Conservation (phyloP, 306 rosid species). For the Comarum palustre region DNA sequence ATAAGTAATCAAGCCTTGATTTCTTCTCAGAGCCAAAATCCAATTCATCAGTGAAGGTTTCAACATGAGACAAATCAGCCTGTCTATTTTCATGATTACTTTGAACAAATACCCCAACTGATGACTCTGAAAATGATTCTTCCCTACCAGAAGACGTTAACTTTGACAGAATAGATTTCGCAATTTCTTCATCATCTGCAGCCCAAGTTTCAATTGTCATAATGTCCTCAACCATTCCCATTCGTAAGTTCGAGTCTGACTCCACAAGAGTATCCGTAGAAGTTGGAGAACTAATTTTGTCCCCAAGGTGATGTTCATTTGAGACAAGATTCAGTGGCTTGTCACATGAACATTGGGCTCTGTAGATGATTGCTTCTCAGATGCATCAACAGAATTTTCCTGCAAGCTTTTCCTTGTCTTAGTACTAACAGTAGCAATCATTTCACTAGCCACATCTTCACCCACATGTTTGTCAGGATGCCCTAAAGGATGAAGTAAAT, state of each 20-base stretch:
- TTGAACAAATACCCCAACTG: slow-evolving; percentile 18
- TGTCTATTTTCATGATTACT: slow-evolving; percentile 14
- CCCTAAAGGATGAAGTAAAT: slow-evolving; percentile 39
- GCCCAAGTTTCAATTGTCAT: slow-evolving; percentile 22
- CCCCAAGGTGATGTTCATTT: slow-evolving; percentile 14
- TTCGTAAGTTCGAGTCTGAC: slow-evolving; percentile 23
- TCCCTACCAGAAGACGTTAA: slow-evolving; percentile 23
- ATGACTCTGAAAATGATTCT: slow-evolving; percentile 31
- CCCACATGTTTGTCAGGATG: slow-evolving; percentile 38
- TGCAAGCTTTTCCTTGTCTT: slow-evolving; percentile 25
- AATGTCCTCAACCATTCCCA: slow-evolving; percentile 32
- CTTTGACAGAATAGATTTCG: slow-evolving; percentile 23
- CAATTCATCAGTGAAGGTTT: slow-evolving; percentile 13
- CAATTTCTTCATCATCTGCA: slow-evolving; percentile 31
- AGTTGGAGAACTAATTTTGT: slow-evolving; percentile 21
- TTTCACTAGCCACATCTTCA: slow-evolving; percentile 26
- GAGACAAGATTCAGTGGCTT: slow-evolving; percentile 30
- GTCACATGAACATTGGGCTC: slow-evolving; percentile 32
- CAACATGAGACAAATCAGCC: slow-evolving; percentile 17
- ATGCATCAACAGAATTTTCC: slow-evolving; percentile 31
- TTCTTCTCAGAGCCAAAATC: slow-evolving; percentile 10
- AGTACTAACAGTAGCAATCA: slow-evolving; percentile 18
- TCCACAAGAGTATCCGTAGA: slow-evolving; percentile 16
- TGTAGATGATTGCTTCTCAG: slow-evolving; percentile 22
- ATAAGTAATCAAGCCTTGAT: slow-evolving; percentile 1